Evolutionary conservation across 2,329 filamentous ascomycete genomes (phyloP), one percentile per base, ranked within the genome.

Genomic region (Ascocoryne sarcoides): DNA sequence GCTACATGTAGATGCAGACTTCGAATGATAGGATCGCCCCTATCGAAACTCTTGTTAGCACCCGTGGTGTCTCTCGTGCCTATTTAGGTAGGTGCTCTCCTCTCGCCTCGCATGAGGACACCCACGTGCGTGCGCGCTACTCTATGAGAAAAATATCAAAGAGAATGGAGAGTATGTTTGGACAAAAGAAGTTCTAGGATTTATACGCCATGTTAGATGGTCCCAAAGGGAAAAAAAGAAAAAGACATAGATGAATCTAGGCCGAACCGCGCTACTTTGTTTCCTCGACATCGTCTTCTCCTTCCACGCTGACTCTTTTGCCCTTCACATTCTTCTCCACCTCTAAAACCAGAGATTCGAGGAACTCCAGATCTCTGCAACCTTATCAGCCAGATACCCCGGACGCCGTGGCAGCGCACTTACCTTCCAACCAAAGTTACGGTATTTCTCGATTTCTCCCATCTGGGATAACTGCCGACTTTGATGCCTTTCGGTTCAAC

Each of bases 381-480:
- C n/a, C n/a, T n/a, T n/a, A n/a, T n/a, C n/a, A n/a, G n/a, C 23
- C 7, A 26, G 23, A 26, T 7, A 7, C 23, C 7, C 7, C 12
- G 12, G 12, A 26, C 12, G 23, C 23, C 23, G 23, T 26, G 7
- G 28, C 12, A 26, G 12, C 12, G 7, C 23, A 58, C 64, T 52
- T 56, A 75, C 69, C 64, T 68, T 51, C 77, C 76, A 15, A 95
- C 89, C 39, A 98, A 68, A 9, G 90, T 95, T 35, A 96, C 87
- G 0, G 88, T 92, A 62, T 96, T 96, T 48, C 72, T 72, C 55
- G 78, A 77, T 70, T 86, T 90, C 4, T 84, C 86, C 88, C 89
- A 95, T 40, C 87, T 71, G 26, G 92, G 92, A 63, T 98, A 96
- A 62, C 86, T 94, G 34, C 92, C 92, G 12, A 96, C 87, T 66